Percentiles rank a stretch among this genome's conserved stretches.
Conservation (phyloP, 2,329 filamentous ascomycete genomes). For the Fusarium sp. region DNA sequence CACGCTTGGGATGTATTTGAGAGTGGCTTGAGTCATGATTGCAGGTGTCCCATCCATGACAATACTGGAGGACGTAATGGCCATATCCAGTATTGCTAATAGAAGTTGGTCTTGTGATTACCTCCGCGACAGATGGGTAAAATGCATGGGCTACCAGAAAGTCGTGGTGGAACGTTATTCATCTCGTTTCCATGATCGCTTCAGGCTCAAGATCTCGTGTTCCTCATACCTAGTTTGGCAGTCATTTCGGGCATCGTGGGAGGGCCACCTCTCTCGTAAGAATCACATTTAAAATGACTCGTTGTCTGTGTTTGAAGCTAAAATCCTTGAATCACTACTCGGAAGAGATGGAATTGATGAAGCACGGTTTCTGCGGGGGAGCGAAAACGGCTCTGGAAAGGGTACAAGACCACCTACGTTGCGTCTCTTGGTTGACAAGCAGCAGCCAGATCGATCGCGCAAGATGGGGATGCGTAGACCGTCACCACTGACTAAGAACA, state of each 20-base stretch:
- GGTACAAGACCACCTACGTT: not conserved
- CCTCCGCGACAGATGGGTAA: no score
- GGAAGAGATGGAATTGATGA: not conserved
- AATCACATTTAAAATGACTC: not conserved
- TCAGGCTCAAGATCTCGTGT: not conserved
- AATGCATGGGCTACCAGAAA: no score
- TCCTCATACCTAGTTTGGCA: no score
- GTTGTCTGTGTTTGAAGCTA: not conserved
- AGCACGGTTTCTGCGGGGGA: not conserved
- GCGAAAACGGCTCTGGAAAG: not conserved
- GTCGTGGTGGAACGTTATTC: not conserved
- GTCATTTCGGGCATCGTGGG: not conserved
- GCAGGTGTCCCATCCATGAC: not conserved
- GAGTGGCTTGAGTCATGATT: not conserved
- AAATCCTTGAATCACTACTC: not conserved
- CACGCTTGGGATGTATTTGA: no score
- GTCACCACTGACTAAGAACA: not conserved
- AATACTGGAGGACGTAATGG: not conserved
- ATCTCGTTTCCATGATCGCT: not conserved
- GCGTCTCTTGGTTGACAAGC: not conserved
- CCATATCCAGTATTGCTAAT: not conserved
- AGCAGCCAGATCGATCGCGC: not conserved
- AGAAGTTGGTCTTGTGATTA: not conserved
- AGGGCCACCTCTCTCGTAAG: not conserved
- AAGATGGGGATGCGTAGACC: not conserved